Evolutionary conservation across 345 rosid species (phyloP).

Genomic region (Odontarrhena argentea): DNA sequence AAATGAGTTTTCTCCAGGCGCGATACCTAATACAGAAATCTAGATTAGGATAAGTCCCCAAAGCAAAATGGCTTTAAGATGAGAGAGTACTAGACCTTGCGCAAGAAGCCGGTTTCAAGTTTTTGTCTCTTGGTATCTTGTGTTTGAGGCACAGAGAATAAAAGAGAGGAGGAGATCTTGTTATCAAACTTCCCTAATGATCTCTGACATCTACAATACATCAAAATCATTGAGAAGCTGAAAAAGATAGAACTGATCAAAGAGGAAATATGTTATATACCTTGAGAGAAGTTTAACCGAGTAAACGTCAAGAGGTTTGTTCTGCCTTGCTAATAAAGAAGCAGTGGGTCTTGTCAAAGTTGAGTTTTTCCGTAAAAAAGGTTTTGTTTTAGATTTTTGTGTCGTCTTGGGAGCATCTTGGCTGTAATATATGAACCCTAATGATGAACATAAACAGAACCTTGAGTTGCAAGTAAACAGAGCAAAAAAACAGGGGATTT

Average conservation of each 20-base stretch:
- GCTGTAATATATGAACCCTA: slow-evolving; percentile 39
- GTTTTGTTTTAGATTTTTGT: slow-evolving; percentile 34
- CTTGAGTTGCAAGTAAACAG: slow-evolving; percentile 34
- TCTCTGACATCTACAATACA: slow-evolving; percentile 49
- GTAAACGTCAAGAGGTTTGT: slow-evolving; percentile 45
- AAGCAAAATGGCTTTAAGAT: not conserved
- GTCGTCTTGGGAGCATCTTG: slow-evolving; percentile 19
- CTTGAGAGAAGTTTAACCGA: slow-evolving; percentile 48
- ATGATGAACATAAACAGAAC: not conserved
- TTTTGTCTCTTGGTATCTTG: slow-evolving; percentile 76
- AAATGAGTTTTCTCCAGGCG: slow-evolving; percentile 59
- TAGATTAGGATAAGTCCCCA: not conserved
- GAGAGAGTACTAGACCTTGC: slow-evolving; percentile 50
- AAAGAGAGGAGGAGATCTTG: slow-evolving; percentile 41
- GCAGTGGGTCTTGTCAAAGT: slow-evolving; percentile 85
- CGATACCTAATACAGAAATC: slow-evolving; percentile 53
- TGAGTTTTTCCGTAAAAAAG: slow-evolving; percentile 47
- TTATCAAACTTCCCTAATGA: slow-evolving; percentile 40
- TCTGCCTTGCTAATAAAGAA: slow-evolving; percentile 80
- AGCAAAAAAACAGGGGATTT: not conserved
- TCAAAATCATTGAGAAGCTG: slow-evolving; percentile 3
- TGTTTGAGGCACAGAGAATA: slow-evolving; percentile 44
- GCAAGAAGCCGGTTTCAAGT: slow-evolving; percentile 72
- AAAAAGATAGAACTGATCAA: not conserved
- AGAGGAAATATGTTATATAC: slow-evolving; percentile 33